Base-by-base conservation (phyloP, 768 basidiomycete genomes). In the Suillus ampliporus region DNA sequence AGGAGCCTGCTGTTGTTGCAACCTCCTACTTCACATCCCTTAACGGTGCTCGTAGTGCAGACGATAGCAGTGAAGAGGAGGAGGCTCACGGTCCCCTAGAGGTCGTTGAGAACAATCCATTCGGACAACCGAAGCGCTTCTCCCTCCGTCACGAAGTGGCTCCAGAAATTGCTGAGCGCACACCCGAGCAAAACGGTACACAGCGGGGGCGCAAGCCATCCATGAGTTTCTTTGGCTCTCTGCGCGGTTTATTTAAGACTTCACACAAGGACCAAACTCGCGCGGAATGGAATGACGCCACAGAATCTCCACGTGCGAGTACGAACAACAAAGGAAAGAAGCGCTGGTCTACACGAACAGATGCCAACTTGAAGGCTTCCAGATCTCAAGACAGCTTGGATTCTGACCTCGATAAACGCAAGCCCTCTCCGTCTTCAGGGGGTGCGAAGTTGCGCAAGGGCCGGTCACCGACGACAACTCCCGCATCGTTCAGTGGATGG, bases 331-430 rank as follows among this genome's bases (percentile, higher is more conserved):
- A 47, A 41, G n/a, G 40, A 8, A 62, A 51, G 14, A 53, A 46
- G 9, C 43, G 66, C 4, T 76, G 75, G 75, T 68, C 72, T n/a
- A 72, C 74, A 19, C 59, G 73, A 37, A 74, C 73, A 50, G 74
- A 74, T 41, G 65, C 65, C 4, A 34, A 68, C 53, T 48, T 73
- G 52, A 64, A 57, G 37, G 60, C 56, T 21, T 23, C 38, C 19
- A 40, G 58, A 15, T 37, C 57, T 14, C 44, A 14, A 2, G 51
- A 60, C 14, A 60, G 64, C 37, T 71, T 67, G 5, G 74, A 73
- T 26, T 61, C 63, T 2, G 72, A 74, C 11, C 31, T 19, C 10
- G 56, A 56, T 4, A 37, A 10, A 34, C 35, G 15, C 17, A 37
- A 44, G 23, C 14, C 56, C 31, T 34, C 38, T 5, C 47, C 6